These are phyloP conservation scores for Pseudoscleropodium purum DNA, from an alignment of 225 moss, liverwort and hornwort species.

Conservation along the genomic window DNA sequence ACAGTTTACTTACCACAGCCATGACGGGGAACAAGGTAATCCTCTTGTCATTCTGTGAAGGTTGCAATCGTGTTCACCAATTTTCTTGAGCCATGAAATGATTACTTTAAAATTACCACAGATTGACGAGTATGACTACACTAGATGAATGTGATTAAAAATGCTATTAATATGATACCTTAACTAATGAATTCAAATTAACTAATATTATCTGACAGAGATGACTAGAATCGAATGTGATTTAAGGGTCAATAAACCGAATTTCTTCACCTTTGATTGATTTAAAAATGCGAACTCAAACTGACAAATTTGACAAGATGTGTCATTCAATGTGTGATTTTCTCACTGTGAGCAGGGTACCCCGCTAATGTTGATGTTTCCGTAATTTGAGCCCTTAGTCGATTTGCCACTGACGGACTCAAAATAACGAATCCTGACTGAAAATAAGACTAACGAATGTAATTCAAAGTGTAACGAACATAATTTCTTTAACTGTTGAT, in stretches of 20 bases:
- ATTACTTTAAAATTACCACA: neutral
- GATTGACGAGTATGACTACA: neutral
- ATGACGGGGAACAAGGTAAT: conserved; percentile 88
- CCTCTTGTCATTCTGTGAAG: neutral
- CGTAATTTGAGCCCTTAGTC: neutral
- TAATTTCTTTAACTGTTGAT: neutral
- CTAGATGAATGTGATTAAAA: neutral
- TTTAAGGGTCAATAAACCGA: neutral
- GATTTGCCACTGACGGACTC: neutral
- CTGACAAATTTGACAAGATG: neutral
- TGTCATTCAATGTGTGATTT: neutral
- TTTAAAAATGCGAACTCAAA: neutral
- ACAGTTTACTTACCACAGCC: conserved; percentile 70
- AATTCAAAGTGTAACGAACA: neutral
- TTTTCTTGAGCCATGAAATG: neutral
- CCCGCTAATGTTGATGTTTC: neutral
- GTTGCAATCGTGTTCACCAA: neutral
- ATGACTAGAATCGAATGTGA: neutral
- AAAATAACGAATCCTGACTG: neutral
- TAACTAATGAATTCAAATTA: neutral
- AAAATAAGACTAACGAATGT: neutral
- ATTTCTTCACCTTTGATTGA: neutral
- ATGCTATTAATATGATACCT: neutral
- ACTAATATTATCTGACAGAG: neutral
- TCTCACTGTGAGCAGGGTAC: neutral